Conservation (phyloP, 371 early-diverging fungal genomes). For the Mortierella polycephala region DNA sequence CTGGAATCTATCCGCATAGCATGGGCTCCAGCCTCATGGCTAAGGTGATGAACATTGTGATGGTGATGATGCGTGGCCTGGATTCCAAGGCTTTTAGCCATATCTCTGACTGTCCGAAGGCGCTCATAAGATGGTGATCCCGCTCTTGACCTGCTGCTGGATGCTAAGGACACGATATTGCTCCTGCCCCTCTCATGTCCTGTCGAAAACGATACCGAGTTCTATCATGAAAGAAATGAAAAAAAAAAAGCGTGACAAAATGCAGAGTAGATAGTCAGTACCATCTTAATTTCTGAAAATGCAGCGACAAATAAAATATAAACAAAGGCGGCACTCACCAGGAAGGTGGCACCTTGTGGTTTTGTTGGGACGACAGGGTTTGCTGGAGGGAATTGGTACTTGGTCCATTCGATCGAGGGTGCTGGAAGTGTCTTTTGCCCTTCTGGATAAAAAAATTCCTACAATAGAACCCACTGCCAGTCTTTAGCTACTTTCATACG, state of each 20-base stretch:
- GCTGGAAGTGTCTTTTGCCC: slow-evolving; percentile 43
- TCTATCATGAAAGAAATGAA: slow-evolving; percentile 3
- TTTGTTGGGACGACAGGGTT: slow-evolving; percentile 44
- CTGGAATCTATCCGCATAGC: slow-evolving; percentile 10
- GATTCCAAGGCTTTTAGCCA: slow-evolving; percentile 40
- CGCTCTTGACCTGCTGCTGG: slow-evolving; percentile 26
- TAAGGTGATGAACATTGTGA: slow-evolving; percentile 1
- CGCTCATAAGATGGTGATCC: slow-evolving; percentile 46
- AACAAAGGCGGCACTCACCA: slow-evolving; percentile 5
- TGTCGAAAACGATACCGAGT: slow-evolving; percentile 6
- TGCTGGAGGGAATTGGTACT: slow-evolving; percentile 52
- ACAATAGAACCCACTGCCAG: background rate
- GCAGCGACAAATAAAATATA: background rate
- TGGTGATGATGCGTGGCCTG: slow-evolving; percentile 17
- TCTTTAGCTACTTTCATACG: background rate
- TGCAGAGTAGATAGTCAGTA: background rate
- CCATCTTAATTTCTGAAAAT: background rate
- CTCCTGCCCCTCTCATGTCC: slow-evolving; percentile 8
- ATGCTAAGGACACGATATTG: slow-evolving; percentile 14
- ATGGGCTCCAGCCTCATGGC: slow-evolving; percentile 6
- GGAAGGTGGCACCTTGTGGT: slow-evolving; percentile 17
- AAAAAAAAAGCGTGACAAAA: background rate
- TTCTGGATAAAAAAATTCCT: slow-evolving; percentile 52
- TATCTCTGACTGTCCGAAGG: slow-evolving; percentile 30
- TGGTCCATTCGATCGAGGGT: slow-evolving; percentile 49